Evolutionary conservation across 495 filamentous ascomycete genomes (phyloP).

Genomic region (Hapsidospora chrysogenum): DNA sequence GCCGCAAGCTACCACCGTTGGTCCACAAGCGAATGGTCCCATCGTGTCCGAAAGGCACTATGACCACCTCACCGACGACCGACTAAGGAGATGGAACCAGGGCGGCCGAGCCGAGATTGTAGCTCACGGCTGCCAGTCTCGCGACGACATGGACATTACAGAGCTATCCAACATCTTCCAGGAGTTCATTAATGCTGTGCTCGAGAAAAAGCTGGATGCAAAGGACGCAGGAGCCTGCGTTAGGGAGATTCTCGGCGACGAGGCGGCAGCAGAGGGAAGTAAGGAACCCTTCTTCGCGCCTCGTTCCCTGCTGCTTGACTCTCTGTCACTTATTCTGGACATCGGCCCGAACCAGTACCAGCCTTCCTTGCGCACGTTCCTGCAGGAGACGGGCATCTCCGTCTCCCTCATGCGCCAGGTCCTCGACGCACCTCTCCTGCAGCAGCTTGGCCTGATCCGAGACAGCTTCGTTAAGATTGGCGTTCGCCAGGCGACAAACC

Average conservation of each 20-base stretch:
- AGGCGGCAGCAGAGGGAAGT: slow-evolving; percentile 25
- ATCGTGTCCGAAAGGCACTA: slow-evolving; percentile 27
- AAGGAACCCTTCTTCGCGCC: slow-evolving; percentile 34
- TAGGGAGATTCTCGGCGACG: slow-evolving; percentile 52
- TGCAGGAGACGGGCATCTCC: slow-evolving; percentile 55
- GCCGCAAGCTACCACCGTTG: slow-evolving; percentile 5
- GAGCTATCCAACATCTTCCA: slow-evolving; percentile 60
- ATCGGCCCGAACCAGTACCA: slow-evolving; percentile 34
- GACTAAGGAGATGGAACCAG: slow-evolving; percentile 25
- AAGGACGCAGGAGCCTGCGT: slow-evolving; percentile 54
- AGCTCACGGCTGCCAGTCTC: slow-evolving; percentile 34
- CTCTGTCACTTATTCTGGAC: slow-evolving; percentile 56
- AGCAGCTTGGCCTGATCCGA: slow-evolving; percentile 62
- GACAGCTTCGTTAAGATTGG: slow-evolving; percentile 66
- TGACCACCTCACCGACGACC: slow-evolving; percentile 28
- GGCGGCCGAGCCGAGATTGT: slow-evolving; percentile 34
- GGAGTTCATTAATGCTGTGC: slow-evolving; percentile 58
- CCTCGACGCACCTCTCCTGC: slow-evolving; percentile 62
- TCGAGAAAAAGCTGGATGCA: slow-evolving; percentile 49
- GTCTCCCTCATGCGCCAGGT: slow-evolving; percentile 57
- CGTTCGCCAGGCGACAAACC: slow-evolving; percentile 75
- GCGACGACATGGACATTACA: slow-evolving; percentile 45
- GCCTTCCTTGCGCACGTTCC: slow-evolving; percentile 33
- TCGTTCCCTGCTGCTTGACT: slow-evolving; percentile 63
- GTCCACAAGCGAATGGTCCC: slow-evolving; percentile 7